phyloP scores from a whole-genome alignment of 1,139 yeast genomes.

The Yamadazyma diddensiae region DNA sequence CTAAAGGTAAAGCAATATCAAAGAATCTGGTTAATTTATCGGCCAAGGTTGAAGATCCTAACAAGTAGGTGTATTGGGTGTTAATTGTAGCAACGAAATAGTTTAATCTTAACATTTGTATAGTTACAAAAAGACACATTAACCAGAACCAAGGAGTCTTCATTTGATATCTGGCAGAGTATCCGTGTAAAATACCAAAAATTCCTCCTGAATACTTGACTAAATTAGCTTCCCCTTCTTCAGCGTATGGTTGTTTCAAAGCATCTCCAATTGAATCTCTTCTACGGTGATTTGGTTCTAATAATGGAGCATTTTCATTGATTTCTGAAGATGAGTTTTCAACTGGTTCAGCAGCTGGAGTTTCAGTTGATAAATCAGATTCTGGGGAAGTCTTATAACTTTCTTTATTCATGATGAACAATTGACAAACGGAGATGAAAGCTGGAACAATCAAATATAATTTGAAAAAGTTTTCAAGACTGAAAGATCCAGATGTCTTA shows the following conservation, averaged over 20 bases:
- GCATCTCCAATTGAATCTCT: slow-evolving; percentile 48
- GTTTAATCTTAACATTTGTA: slow-evolving; percentile 44
- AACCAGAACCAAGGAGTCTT: slow-evolving; percentile 43
- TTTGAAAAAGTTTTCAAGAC: slow-evolving; percentile 32
- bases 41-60: slow-evolving; percentile 27
- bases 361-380: slow-evolving; percentile 18
- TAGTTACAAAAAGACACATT: slow-evolving; percentile 37
- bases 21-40: slow-evolving; percentile 33
- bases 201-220: slow-evolving; percentile 37
- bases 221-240: slow-evolving; percentile 37
- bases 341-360: slow-evolving; percentile 9
- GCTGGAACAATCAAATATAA: slow-evolving; percentile 38
- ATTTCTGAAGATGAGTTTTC: background rate
- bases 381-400: slow-evolving; percentile 39
- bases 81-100: slow-evolving; percentile 47
- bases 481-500: slow-evolving; percentile 24
- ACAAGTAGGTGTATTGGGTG: slow-evolving; percentile 42
- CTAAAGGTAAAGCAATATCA: slow-evolving; percentile 46
- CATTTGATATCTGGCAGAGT: slow-evolving; percentile 39
- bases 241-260: slow-evolving; percentile 41
- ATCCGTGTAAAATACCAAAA: slow-evolving; percentile 45
- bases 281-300: slow-evolving; percentile 17
- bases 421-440: slow-evolving; percentile 39
- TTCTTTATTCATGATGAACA: slow-evolving; percentile 39
- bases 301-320: slow-evolving; percentile 23